These are phyloP conservation scores for Noccaea caerulescens DNA, from an alignment of 345 rosid genomes.

Conservation along the genomic window DNA sequence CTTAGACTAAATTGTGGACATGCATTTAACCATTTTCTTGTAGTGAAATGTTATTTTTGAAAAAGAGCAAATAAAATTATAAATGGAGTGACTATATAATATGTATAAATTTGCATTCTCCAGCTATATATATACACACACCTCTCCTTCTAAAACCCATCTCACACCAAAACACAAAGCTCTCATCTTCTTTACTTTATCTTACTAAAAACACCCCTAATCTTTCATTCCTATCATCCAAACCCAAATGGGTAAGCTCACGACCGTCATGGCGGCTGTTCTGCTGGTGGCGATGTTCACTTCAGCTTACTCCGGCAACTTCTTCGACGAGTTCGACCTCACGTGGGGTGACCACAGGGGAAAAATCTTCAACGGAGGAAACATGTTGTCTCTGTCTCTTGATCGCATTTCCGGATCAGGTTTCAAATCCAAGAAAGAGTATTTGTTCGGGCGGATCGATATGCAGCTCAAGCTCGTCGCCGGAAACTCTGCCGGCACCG, in stretches of 20 bases:
- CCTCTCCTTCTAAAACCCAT: constrained; percentile 19
- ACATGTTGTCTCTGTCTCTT: constrained; percentile 53
- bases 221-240: constrained; percentile 1
- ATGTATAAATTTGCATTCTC: neutral
- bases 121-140: neutral
- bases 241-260: constrained; percentile 37
- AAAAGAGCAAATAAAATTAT: constrained; percentile 11
- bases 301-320: constrained; percentile 48
- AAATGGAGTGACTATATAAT: neutral
- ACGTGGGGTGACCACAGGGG: constrained; percentile 61
- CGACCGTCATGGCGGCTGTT: neutral
- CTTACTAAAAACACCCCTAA: constrained; percentile 5
- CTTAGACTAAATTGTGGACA: neutral
- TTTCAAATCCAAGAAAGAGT: constrained; percentile 60
- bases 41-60: neutral
- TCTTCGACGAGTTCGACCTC: constrained; percentile 55
- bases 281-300: constrained; percentile 18
- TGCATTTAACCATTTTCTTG: neutral
- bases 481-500: constrained; percentile 73
- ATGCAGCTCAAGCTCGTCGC: constrained; percentile 74
- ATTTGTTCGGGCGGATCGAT: constrained; percentile 60
- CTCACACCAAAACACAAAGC: constrained; percentile 31
- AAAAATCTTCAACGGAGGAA: constrained; percentile 57
- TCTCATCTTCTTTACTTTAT: constrained; percentile 23
- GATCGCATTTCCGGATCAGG: constrained; percentile 65